phyloP scores from a whole-genome alignment of 805 yeast genomes.

The Ogataea henricii region DNA sequence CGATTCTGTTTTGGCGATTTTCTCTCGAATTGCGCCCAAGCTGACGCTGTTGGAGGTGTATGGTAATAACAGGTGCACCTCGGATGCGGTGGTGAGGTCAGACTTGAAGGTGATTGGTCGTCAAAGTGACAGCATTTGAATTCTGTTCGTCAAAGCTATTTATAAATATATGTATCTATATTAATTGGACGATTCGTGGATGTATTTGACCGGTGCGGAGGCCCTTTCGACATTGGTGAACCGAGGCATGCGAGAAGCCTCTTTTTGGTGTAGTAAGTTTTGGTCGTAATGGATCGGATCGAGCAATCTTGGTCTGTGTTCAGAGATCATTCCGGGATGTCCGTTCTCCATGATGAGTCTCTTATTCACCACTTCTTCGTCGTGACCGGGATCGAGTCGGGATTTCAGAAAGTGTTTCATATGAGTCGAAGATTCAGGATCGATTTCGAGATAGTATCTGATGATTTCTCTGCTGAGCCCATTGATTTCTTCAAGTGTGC shows the following conservation, averaged over 20 bases:
- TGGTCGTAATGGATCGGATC: constrained; percentile 39
- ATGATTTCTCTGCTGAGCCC: constrained; percentile 27
- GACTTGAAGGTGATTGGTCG: constrained; percentile 72
- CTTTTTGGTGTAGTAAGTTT: constrained; percentile 13
- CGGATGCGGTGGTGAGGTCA: constrained; percentile 49
- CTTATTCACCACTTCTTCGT: constrained; percentile 33
- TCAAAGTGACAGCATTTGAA: constrained; percentile 62
- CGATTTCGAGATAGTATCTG: constrained; percentile 33
- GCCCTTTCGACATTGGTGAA: constrained; percentile 70
- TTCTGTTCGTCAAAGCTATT: too few species aligned
- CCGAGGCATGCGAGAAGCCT: constrained; percentile 49
- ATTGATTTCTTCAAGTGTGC: constrained; percentile 24
- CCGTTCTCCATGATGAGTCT: constrained; percentile 36
- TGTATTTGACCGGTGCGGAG: constrained; percentile 45
- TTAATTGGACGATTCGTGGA: constrained; percentile 26
- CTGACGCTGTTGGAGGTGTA: constrained; percentile 74
- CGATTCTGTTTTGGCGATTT: constrained; percentile 59
- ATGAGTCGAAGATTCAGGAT: constrained; percentile 34
- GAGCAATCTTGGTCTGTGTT: constrained; percentile 45
- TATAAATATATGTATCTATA: not conserved
- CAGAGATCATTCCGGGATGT: constrained; percentile 37
- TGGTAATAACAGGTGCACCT: constrained; percentile 72
- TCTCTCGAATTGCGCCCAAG: constrained; percentile 61
- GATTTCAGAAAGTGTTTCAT: constrained; percentile 36
- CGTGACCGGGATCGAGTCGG: constrained; percentile 31